A percentile compares a stretch with the other conserved stretches of the same genome.
These are phyloP conservation scores for Biscogniauxia mediterranea DNA, from an alignment of 2,329 filamentous ascomycete species.

Conservation along the genomic window DNA sequence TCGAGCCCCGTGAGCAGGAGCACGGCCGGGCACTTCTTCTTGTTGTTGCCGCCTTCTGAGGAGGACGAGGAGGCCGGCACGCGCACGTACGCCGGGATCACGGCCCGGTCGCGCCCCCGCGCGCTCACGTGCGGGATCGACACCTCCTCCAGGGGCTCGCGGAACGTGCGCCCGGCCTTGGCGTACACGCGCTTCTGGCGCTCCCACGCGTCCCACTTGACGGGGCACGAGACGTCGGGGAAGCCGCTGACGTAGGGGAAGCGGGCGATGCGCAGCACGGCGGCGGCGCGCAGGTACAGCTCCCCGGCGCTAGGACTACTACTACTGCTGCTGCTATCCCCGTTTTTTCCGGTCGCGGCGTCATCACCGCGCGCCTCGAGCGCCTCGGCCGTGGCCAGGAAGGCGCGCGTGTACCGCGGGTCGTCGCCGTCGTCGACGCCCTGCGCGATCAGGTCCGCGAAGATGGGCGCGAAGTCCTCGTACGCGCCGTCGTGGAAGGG, in stretches of 20 bases:
- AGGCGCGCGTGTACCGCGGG: constrained; percentile 61
- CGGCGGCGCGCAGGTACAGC: constrained; percentile 68
- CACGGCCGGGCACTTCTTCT: constrained; percentile 48
- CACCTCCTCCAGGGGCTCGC: constrained; percentile 60
- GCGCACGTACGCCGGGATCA: constrained; percentile 65
- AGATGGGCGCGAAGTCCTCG: constrained; percentile 69
- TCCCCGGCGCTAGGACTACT: constrained; percentile 58
- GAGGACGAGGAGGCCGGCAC: constrained; percentile 24
- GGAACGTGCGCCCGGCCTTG: constrained; percentile 54
- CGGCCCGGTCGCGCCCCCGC: constrained; percentile 47
- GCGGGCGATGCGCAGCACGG: constrained; percentile 70
- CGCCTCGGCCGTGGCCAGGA: constrained; percentile 59
- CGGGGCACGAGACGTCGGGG: constrained; percentile 38
- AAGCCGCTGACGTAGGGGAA: constrained; percentile 58
- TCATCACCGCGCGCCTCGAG: constrained; percentile 54
- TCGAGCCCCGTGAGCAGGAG: constrained; percentile 62
- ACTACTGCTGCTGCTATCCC: no score
- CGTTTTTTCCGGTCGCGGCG: constrained; percentile 35
- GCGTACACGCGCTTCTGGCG: constrained; percentile 63
- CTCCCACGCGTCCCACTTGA: constrained; percentile 63
- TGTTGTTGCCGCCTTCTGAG: no score
- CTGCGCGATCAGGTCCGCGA: constrained; percentile 58
- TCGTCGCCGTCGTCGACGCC: constrained; percentile 65
- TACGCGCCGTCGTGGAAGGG: constrained; percentile 71
- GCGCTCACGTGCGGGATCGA: constrained; percentile 56